Evolutionary conservation across 305 asterid genomes (phyloP), one percentile per base, ranked within the genome.

Genomic region (Fraxinus angustifolia): DNA sequence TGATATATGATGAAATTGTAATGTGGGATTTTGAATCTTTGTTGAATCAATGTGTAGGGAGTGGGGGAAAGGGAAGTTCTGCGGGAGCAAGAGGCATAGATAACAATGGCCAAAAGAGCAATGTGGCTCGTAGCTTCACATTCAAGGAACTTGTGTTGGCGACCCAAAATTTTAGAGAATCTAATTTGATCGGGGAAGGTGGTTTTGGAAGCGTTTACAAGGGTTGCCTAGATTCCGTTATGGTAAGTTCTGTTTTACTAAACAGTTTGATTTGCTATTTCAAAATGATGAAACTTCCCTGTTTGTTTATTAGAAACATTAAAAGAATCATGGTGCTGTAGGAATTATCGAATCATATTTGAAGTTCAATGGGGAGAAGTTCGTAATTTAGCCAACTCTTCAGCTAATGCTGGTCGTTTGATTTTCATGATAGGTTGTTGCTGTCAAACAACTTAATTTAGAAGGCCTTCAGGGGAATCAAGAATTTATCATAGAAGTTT

Each of bases 401-500:
- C 77, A 81, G 84, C 72, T 26, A 74, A 21, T 16, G n/a, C 60
- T 79, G 56, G 75, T 76, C 4, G 33, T 8, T 79, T 80, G 68
- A 78, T 53, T 81, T 77, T 75, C 26, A 14, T 78, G 81, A 77
- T 80, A 93, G 98, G 76, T 89, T 79, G 98, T 95, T 81, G 98
- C 99, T 28, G 88, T 95, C 82, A 95, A 95, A 85, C 96, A 84
- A 85, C 95, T 95, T 78, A 93, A 95, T 86, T 95, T 88, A 10
- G 96, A 93, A 53, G 99, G 98, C 10, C 91, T 87, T 77, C 99
- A 95, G 87, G 99, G 99, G 79, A 87, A 90, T 87, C 97, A 93
- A 86, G 99, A 95, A 82, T 95, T 95, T 86, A 93, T 95, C 0
- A 92, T 94, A 70, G 97, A 94, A 89, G 97, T 94, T 70, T 97